Evolutionary conservation across 2,329 filamentous ascomycete genomes (phyloP).

Genomic region (Arthroderma uncinatum): DNA sequence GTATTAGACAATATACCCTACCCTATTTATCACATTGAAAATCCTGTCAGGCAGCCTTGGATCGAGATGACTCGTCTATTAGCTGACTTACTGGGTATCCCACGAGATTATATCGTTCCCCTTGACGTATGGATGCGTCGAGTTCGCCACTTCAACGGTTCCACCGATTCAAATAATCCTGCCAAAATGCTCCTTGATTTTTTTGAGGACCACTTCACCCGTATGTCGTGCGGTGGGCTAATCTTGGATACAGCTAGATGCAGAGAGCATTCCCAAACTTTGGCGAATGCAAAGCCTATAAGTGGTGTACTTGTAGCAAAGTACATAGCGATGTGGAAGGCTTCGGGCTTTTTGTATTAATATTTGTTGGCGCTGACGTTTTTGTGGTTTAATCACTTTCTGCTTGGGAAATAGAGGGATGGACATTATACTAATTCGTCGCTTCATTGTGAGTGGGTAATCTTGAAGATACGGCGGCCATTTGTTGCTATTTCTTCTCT

Average conservation of each 20-base stretch:
- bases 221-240: conserved; percentile 39
- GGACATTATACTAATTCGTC: too few relatives aligned
- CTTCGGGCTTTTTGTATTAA: conserved; percentile 20
- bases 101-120: conserved; percentile 23
- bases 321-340: conserved; percentile 30
- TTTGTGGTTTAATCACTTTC: too few relatives aligned
- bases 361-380: neutral
- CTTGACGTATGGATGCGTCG: conserved; percentile 33
- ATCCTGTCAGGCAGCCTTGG: conserved; percentile 36
- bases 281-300: conserved; percentile 27
- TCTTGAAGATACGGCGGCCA: too few relatives aligned
- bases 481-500: too few relatives aligned
- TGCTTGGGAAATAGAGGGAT: too few relatives aligned
- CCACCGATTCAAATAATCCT: conserved; percentile 21
- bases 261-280: conserved; percentile 28
- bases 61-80: conserved; percentile 26
- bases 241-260: conserved; percentile 30
- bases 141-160: conserved; percentile 21
- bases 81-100: conserved; percentile 26
- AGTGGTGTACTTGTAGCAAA: conserved; percentile 21
- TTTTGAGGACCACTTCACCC: conserved; percentile 25
- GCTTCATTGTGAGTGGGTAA: too few relatives aligned
- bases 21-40: conserved; percentile 38
- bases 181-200: conserved; percentile 24
- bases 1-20: conserved; percentile 17